Evolutionary conservation across 2,329 filamentous ascomycete genomes (phyloP).

Genomic region (Torrubiella hemipterigena): DNA sequence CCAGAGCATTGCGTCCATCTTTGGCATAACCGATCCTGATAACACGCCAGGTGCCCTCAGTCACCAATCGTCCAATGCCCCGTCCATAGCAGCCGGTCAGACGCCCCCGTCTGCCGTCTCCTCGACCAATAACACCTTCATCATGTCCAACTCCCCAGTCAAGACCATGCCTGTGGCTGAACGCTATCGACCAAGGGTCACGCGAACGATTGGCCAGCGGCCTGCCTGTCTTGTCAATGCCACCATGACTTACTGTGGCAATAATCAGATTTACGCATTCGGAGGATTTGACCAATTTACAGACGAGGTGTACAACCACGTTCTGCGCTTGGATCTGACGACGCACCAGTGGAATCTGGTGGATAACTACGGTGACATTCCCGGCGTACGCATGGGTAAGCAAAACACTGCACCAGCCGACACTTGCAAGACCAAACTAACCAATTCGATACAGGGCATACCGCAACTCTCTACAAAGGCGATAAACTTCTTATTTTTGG

Average conservation of each 20-base stretch:
- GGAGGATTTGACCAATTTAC: conserved; percentile 98
- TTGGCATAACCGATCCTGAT: conserved; percentile 20
- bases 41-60: conserved; percentile 13
- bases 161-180: conserved; percentile 55
- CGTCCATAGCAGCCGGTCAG: conserved; percentile 12
- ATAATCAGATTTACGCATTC: conserved; percentile 96
- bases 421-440: conserved; percentile 6
- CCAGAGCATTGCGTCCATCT: conserved; percentile 30
- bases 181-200: conserved; percentile 75
- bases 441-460: conserved; percentile 55
- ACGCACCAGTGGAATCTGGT: conserved; percentile 90
- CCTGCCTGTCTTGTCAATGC: conserved; percentile 95
- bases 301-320: conserved; percentile 98
- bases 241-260: conserved; percentile 95
- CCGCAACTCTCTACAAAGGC: conserved; percentile 84
- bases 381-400: conserved; percentile 89
- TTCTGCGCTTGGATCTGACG: conserved; percentile 74
- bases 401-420: neutral
- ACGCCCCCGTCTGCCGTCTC: conserved; percentile 19
- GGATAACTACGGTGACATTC: conserved; percentile 97
- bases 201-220: conserved; percentile 63
- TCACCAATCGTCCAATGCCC: conserved; percentile 15
- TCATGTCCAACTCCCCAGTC: conserved; percentile 78
- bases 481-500: conserved; percentile 96
- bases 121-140: conserved; percentile 67